phyloP scores from a whole-genome alignment of 2,329 filamentous ascomycete genomes.

The Colletotrichum scovillei region DNA sequence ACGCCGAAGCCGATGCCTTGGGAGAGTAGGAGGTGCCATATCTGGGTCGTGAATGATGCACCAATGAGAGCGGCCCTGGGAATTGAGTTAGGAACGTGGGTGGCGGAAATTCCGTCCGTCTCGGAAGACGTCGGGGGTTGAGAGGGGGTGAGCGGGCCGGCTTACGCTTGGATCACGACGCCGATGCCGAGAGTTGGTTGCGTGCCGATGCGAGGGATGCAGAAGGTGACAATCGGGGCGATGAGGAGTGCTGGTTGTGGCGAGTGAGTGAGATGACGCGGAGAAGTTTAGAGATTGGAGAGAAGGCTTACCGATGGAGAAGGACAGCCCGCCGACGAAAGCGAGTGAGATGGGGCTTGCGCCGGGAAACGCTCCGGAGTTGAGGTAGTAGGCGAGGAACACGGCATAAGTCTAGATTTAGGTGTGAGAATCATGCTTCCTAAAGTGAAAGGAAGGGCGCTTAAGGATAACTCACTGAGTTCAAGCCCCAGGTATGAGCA shows the following conservation, averaged over 20 bases:
- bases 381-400: constrained; percentile 68
- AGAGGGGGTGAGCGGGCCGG: neutral
- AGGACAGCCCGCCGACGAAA: constrained; percentile 79
- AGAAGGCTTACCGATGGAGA: constrained; percentile 59
- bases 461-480: constrained; percentile 59
- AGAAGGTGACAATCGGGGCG: constrained; percentile 74
- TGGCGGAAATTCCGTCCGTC: neutral
- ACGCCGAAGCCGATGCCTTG: constrained; percentile 83
- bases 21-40: constrained; percentile 81
- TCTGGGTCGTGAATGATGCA: constrained; percentile 74
- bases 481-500: constrained; percentile 81
- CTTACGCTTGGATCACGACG: constrained; percentile 67
- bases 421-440: constrained; percentile 7
- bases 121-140: neutral
- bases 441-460: neutral
- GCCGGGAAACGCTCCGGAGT: constrained; percentile 69
- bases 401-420: constrained; percentile 62
- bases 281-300: neutral
- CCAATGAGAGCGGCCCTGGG: constrained; percentile 67
- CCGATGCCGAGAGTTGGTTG: constrained; percentile 73
- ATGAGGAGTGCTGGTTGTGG: constrained; percentile 67
- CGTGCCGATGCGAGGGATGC: constrained; percentile 71
- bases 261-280: constrained; percentile 40
- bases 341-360: constrained; percentile 76
- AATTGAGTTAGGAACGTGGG: neutral